These are phyloP conservation scores for Xylaria sp. DNA, from an alignment of 2,329 filamentous ascomycete genomes.

Conservation along the genomic window DNA sequence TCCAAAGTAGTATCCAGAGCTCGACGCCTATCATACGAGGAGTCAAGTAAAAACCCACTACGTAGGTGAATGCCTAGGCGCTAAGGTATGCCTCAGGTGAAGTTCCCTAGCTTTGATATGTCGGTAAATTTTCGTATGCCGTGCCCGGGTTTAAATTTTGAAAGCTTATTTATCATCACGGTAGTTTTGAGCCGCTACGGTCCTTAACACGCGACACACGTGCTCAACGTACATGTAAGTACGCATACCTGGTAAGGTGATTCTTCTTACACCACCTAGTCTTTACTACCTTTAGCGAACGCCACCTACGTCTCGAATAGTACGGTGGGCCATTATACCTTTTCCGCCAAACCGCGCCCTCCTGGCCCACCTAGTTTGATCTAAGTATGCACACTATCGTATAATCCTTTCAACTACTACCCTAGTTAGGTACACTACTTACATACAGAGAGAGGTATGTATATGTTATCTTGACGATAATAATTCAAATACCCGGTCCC, in stretches of 20 bases:
- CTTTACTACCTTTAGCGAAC: not conserved
- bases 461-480: slow-evolving; percentile 9
- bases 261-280: not conserved
- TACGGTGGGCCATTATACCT: no score
- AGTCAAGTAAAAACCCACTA: no score
- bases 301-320: not conserved
- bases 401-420: slow-evolving; percentile 8
- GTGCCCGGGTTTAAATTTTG: slow-evolving; percentile 5
- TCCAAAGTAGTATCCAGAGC: no score
- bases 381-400: not conserved
- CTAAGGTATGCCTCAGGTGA: not conserved
- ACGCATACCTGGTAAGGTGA: not conserved
- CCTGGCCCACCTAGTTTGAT: not conserved
- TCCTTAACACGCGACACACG: not conserved
- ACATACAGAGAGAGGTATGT: no score
- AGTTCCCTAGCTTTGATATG: slow-evolving; percentile 5
- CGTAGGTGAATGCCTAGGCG: not conserved
- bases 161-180: slow-evolving; percentile 29
- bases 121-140: slow-evolving; percentile 5
- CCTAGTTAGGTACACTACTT: no score
- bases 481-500: slow-evolving; percentile 1
- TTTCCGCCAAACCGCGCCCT: not conserved
- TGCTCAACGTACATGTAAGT: not conserved
- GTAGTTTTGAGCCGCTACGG: not conserved
- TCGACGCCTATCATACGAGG: no score